Evolutionary conservation across 768 basidiomycete species (phyloP).

Genomic region (Lenzites betulinus): DNA sequence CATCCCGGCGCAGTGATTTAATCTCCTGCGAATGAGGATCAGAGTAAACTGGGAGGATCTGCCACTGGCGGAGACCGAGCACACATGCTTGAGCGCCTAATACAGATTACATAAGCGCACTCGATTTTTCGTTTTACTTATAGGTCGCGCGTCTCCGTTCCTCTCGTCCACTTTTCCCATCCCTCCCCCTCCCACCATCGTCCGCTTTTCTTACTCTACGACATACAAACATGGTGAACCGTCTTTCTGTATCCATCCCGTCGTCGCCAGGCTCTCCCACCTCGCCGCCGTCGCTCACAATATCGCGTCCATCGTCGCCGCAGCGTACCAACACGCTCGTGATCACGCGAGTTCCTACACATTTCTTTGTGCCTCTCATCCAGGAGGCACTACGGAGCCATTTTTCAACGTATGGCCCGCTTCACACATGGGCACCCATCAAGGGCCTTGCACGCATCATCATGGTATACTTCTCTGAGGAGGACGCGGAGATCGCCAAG

Average conservation of each 20-base stretch:
- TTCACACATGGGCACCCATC: constrained; percentile 92
- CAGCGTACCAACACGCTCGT: constrained; percentile 79
- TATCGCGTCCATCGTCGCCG: constrained; percentile 23
- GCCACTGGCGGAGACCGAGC: neutral
- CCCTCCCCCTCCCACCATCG: neutral
- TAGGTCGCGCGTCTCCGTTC: constrained; percentile 1
- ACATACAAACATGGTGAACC: constrained; percentile 10
- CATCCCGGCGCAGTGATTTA: no score
- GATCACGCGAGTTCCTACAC: constrained; percentile 72
- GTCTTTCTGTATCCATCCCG: constrained; percentile 16
- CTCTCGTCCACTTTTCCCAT: constrained; percentile 10
- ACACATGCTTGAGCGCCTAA: neutral
- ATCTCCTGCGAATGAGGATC: no score
- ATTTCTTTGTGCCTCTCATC: constrained; percentile 75
- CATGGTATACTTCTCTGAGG: constrained; percentile 69
- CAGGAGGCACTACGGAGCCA: constrained; percentile 67
- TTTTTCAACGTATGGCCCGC: constrained; percentile 74
- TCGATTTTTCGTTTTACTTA: neutral
- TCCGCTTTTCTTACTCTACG: neutral
- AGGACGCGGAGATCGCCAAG: constrained; percentile 70
- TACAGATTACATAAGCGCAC: neutral
- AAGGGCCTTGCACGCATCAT: constrained; percentile 81
- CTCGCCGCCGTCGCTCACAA: constrained; percentile 21
- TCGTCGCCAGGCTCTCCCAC: constrained; percentile 16
- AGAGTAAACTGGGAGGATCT: neutral